Base-by-base conservation (phyloP, 2,329 filamentous ascomycete species). In the Aaosphaeria arxii region DNA sequence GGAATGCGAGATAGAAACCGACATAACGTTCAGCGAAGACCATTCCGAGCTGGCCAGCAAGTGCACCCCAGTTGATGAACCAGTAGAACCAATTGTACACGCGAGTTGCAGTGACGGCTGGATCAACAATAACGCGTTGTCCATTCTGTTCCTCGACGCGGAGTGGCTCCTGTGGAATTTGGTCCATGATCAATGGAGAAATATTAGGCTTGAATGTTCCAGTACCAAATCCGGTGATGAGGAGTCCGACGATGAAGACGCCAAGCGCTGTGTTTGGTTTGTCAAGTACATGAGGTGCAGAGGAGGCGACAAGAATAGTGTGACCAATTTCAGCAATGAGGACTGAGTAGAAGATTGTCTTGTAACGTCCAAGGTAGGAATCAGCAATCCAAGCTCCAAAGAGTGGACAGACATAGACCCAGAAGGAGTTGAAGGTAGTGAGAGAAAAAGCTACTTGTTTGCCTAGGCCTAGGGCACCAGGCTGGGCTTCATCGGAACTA, bases 1-100 rank as follows among this genome's bases (percentile, higher is more conserved):
- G 71, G 71, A 78, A 91, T 1, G 87, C 79, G 11, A 88, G 76
- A 80, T 83, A 91, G 75, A 88, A 91, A 11, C 87, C 87, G 40
- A 89, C 80, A 45, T 71, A 71, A 40, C 66, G 59, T 46, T 72
- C 69, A 7, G 67, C 66, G 47, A 70, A 71, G 5, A 64, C 66
- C 69, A 71, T 72, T 42, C 51, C 51, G 30, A 72, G 52, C 55
- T 71, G 67, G 43, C 65, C 66, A 11, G 64, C 53, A 35, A 71
- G 46, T 7, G 66, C 64, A 43, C 69, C 69, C 39, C 71, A 58
- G 56, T 70, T 71, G 57, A 71, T 70, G 51, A 67, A 69, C 29
- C 66, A 52, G 46, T 69, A 71, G 57, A 70, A 71, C 53, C 58
- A 72, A 84, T 69, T 87, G 74, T 87, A 88, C 52, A 88, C 83